Conservation (phyloP, 2,329 filamentous ascomycete genomes). For the Fusarium mundagurra region DNA sequence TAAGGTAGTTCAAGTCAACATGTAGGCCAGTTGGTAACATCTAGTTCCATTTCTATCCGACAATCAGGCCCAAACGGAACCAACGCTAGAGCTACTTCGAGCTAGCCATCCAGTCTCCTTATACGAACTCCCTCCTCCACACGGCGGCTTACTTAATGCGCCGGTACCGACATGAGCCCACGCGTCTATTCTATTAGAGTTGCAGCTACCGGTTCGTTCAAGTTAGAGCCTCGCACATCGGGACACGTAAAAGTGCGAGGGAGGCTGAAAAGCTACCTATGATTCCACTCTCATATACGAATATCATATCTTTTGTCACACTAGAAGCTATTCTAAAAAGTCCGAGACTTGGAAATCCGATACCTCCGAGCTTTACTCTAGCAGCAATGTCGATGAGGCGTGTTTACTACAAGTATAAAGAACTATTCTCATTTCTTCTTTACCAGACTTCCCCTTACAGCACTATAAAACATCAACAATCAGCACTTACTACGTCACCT, state of each 20-base stretch:
- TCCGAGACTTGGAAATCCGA: background rate
- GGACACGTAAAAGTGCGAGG: background rate
- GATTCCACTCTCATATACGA: background rate
- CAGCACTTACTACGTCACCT: background rate
- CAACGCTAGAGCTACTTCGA: background rate
- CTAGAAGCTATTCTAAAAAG: background rate
- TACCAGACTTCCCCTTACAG: background rate
- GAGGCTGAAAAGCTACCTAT: background rate
- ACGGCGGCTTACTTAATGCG: background rate
- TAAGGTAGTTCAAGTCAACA: background rate
- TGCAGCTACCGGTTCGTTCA: background rate
- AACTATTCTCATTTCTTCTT: background rate
- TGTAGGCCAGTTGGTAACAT: rapidly evolving
- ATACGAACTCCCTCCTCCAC: background rate
- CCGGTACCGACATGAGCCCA: background rate
- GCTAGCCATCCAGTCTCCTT: background rate
- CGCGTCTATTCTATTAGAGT: background rate
- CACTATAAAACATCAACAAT: background rate
- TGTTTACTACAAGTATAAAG: background rate
- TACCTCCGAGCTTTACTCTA: too few species aligned
- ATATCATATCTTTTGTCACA: too few species aligned
- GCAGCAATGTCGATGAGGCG: background rate
- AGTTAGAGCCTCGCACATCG: background rate
- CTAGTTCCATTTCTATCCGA: background rate
- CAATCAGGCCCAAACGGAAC: background rate